These are phyloP conservation scores for Spathaspora passalidarum DNA, from an alignment of 805 yeast genomes.

Conservation along the genomic window DNA sequence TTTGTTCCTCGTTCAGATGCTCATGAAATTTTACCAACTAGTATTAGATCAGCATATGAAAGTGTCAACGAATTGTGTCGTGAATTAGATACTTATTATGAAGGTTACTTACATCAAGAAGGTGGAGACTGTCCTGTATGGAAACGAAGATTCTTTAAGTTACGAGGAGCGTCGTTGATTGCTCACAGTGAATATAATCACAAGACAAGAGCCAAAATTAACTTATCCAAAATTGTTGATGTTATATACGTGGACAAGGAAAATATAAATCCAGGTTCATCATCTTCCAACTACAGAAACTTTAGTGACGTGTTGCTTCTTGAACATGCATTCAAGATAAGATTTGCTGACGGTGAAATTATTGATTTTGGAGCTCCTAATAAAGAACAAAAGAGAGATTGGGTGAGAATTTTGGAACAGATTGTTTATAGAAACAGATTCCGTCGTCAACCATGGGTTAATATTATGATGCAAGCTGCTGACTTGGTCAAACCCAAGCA, in stretches of 20 bases:
- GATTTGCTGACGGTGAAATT: conserved; percentile 75
- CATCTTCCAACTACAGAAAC: conserved; percentile 42
- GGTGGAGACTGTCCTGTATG: conserved; percentile 85
- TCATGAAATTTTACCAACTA: conserved; percentile 65
- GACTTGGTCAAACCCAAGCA: not conserved
- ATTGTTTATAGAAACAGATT: conserved; percentile 54
- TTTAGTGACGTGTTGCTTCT: conserved; percentile 69
- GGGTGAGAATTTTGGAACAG: conserved; percentile 62
- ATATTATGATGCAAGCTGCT: conserved; percentile 29
- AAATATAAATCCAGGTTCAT: conserved; percentile 22
- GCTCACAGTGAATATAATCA: conserved; percentile 72
- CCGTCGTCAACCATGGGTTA: conserved; percentile 63
- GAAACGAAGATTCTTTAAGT: conserved; percentile 70
- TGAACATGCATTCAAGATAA: conserved; percentile 72
- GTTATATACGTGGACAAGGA: conserved; percentile 45
- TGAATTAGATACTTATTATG: conserved; percentile 30
- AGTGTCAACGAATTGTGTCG: conserved; percentile 27
- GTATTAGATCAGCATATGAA: conserved; percentile 50
- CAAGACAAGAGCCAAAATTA: conserved; percentile 73
- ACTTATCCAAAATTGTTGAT: conserved; percentile 63
- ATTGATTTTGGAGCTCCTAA: conserved; percentile 86
- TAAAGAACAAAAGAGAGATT: conserved; percentile 52
- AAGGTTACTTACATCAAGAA: conserved; percentile 80
- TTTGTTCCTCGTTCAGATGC: conserved; percentile 62
- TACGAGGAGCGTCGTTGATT: conserved; percentile 66